Conservation (phyloP, 345 rosid genomes). For the Gossypioides kirkii region DNA sequence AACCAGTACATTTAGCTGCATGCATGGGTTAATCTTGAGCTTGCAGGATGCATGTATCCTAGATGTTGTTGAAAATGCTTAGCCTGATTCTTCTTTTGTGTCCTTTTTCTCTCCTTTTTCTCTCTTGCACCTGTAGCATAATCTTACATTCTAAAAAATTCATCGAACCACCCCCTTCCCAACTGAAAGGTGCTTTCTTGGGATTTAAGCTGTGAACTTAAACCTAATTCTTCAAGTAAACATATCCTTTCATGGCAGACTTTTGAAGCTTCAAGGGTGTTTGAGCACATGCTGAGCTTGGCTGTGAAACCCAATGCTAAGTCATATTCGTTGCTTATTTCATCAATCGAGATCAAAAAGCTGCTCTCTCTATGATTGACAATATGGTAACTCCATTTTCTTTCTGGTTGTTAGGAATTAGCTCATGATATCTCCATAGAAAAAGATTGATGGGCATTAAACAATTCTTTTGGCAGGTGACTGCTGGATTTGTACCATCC, state of each 20-base stretch:
- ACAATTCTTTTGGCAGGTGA: constrained; percentile 41
- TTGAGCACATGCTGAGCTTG: constrained; percentile 65
- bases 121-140: not conserved
- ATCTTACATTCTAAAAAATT: not conserved
- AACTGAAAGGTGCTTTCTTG: not conserved
- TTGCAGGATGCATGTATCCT: not conserved
- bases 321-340: constrained; percentile 76
- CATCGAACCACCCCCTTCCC: not conserved
- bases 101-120: too few species aligned
- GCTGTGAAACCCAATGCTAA: constrained; percentile 77
- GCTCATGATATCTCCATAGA: not conserved
- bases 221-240: constrained; percentile 5
- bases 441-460: constrained; percentile 9
- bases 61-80: not conserved
- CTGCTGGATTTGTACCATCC: constrained; percentile 71
- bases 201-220: not conserved
- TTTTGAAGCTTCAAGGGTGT: constrained; percentile 77
- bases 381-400: constrained; percentile 54
- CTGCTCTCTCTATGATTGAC: constrained; percentile 63
- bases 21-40: not conserved
- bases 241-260: constrained; percentile 48
- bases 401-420: not conserved
- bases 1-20: not conserved
- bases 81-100: not conserved
- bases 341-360: constrained; percentile 70